A percentile compares a stretch with the other conserved stretches of the same genome.
Evolutionary conservation across 2,329 filamentous ascomycete genomes (phyloP).

Genomic region (Thelonectria rubi): DNA sequence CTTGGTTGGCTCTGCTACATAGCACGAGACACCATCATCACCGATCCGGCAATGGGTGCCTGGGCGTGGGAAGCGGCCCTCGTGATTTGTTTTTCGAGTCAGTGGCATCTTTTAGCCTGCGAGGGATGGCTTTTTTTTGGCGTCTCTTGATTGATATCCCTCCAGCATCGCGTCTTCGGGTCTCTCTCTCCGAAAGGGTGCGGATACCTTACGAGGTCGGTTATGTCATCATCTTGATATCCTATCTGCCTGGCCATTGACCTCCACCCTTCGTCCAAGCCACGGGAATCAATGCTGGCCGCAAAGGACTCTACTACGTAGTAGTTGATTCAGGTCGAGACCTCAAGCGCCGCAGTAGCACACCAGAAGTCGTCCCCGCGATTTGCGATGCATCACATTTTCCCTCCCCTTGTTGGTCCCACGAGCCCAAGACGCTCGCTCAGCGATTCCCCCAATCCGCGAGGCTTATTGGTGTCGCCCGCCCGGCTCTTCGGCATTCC

Average conservation of each 20-base stretch:
- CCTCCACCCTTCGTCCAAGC: too few species aligned
- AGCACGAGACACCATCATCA: not conserved
- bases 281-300: too few species aligned
- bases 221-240: too few species aligned
- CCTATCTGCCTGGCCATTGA: too few species aligned
- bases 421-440: too few species aligned
- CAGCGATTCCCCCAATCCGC: not conserved
- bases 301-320: too few species aligned
- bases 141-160: too few species aligned
- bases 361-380: slow-evolving; percentile 8
- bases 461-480: too few species aligned
- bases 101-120: not conserved
- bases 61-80: not conserved
- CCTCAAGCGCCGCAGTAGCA: slow-evolving; percentile 3
- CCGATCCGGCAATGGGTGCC: slow-evolving; percentile 17
- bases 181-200: too few species aligned
- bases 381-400: slow-evolving; percentile 22
- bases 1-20: not conserved
- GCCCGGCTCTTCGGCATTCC: too few species aligned
- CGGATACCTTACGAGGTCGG: too few species aligned
- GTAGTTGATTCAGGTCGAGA: not conserved
- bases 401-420: not conserved
- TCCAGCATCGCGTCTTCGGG: too few species aligned
- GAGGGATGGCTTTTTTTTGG: not conserved
- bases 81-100: slow-evolving; percentile 3